Base-by-base conservation (phyloP, 164 flowering plant genomes). In the Taxillus chinensis region DNA sequence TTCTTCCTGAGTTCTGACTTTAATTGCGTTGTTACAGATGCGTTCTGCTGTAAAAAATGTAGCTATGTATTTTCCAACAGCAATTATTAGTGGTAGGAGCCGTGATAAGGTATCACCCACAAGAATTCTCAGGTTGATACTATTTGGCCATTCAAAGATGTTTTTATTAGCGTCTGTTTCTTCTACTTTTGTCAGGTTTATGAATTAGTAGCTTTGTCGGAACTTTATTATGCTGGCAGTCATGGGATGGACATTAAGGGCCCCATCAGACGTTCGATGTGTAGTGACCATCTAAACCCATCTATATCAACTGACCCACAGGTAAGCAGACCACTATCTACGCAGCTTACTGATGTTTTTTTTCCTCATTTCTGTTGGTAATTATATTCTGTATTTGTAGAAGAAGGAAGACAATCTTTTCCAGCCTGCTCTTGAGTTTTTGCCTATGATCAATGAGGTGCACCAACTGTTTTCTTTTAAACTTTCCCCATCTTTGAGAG, bases 31-130 rank as follows among this genome's bases (percentile, higher is more conserved):
- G 27, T 71, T 69, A 10, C 76, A 93, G 99, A 93, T 93, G 99
- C 88, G 87, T 16, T 65, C 74, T 67, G 82, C 91, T 67, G 89
- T 93, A 9, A 77, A 68, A 64, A 68, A 78, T 67, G 80, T 82
- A 45, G 96, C 91, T 6, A 79, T 79, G 73, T 66, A 72, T 64
- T 85, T 88, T 60, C 92, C 96, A n/a, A 89, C 97, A 3, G 96
- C 97, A 59, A 84, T 93, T 54, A 89, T 93, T 51, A 90, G 95
- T 77, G 99, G 99, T 68, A 85, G 99, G 77, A 82, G 82, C 65
- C 96, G 97, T 53, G 87, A 92, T 64, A 80, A 85, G 95, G 96
- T 89, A 77, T 27, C 27, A 9, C 51, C 13, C 51, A 2, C 12
- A 4, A 11, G 51, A 48, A 43, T 43, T 43, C 46, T 6, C 10